These are phyloP conservation scores for Lithospermum erythrorhizon DNA, from an alignment of 257 asterid genomes.

Conservation along the genomic window DNA sequence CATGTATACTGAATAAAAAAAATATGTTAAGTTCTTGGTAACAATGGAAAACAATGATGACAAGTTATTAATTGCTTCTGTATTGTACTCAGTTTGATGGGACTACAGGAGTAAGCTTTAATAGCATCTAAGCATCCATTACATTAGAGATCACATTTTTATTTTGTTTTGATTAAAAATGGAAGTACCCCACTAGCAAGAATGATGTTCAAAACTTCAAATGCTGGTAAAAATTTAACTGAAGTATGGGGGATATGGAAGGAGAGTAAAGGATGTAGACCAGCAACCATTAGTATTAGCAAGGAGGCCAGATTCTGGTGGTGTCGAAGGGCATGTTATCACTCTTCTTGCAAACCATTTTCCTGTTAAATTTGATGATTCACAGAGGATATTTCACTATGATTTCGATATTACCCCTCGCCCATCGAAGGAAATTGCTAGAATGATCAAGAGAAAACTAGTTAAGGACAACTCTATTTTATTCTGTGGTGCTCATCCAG, in stretches of 20 bases:
- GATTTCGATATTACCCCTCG: slow-evolving; percentile 73
- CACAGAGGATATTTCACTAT: slow-evolving; percentile 61
- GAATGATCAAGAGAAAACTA: slow-evolving; percentile 56
- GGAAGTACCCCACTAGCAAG: not conserved
- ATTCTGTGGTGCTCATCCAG: slow-evolving; percentile 58
- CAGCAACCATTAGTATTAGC: slow-evolving; percentile 41
- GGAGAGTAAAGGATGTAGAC: slow-evolving; percentile 20
- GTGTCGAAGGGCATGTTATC: slow-evolving; percentile 63
- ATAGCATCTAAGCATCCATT: too few species aligned
- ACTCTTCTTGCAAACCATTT: slow-evolving; percentile 86
- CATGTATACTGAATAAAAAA: not conserved
- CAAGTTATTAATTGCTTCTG: too few species aligned
- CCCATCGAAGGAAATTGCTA: slow-evolving; percentile 71
- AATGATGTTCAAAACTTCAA: not conserved
- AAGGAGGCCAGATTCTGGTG: slow-evolving; percentile 90
- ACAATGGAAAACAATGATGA: too few species aligned
- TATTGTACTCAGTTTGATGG: too few species aligned
- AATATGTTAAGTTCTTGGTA: too few species aligned
- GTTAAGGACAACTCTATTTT: slow-evolving; percentile 42
- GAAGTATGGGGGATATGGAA: slow-evolving; percentile 26
- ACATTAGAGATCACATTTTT: slow-evolving; percentile 1
- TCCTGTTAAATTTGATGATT: slow-evolving; percentile 55
- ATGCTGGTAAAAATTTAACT: too few species aligned
- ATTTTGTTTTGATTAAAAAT: slow-evolving; percentile 1
- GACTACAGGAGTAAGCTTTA: too few species aligned